phyloP scores from a whole-genome alignment of 768 basidiomycete genomes.

The Boletus huronensis region DNA sequence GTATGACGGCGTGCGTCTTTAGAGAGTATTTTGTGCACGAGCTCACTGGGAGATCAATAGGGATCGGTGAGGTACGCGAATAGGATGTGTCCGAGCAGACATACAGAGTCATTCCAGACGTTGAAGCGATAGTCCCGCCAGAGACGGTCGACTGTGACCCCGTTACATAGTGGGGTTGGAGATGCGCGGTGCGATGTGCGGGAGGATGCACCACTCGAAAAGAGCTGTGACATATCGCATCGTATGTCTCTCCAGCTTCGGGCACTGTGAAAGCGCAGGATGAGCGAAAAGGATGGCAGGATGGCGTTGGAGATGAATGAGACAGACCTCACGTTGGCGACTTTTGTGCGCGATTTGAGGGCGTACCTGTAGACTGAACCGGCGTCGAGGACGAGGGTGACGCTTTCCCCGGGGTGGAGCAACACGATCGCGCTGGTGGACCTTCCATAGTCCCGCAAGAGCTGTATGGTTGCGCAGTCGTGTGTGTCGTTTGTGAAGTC shows the following conservation, averaged over 20 bases:
- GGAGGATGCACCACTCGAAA: slow-evolving; percentile 38
- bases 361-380: slow-evolving; percentile 68
- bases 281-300: slow-evolving; percentile 1
- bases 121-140: slow-evolving; percentile 67
- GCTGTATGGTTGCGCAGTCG: slow-evolving; percentile 60
- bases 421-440: slow-evolving; percentile 51
- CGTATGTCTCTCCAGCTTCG: slow-evolving; percentile 63
- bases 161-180: slow-evolving; percentile 40
- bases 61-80: slow-evolving; percentile 4
- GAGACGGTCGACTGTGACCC: slow-evolving; percentile 60
- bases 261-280: slow-evolving; percentile 40
- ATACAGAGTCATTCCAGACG: slow-evolving; percentile 54
- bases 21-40: slow-evolving; percentile 22
- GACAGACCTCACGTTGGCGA: slow-evolving; percentile 66
- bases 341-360: slow-evolving; percentile 60
- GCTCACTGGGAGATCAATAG: slow-evolving; percentile 19
- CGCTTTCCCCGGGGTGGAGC: slow-evolving; percentile 57
- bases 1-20: slow-evolving; percentile 22
- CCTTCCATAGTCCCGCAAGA: slow-evolving; percentile 61
- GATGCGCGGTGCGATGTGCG: slow-evolving; percentile 33
- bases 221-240: slow-evolving; percentile 60
- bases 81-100: background rate
- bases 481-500: slow-evolving; percentile 69
- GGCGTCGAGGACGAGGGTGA: slow-evolving; percentile 67
- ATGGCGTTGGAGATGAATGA: slow-evolving; percentile 1